Conservation (phyloP, 306 rosid species). For the Arachis hypogaea region DNA sequence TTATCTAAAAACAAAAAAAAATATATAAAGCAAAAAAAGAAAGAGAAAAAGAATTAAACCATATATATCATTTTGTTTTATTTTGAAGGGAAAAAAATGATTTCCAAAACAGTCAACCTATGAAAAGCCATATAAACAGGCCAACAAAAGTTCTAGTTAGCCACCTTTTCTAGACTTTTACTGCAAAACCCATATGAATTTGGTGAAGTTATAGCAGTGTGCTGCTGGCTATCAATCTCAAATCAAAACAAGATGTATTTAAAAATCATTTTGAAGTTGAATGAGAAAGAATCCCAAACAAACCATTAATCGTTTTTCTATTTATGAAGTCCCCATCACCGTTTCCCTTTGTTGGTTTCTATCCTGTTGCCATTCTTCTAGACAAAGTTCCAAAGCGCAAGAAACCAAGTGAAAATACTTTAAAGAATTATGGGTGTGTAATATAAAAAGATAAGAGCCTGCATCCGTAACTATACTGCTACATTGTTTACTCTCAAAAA, state of each 20-base stretch:
- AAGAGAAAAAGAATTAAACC: too few species aligned
- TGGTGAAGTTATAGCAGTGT: slow-evolving; percentile 33
- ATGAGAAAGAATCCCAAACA: slow-evolving; percentile 21
- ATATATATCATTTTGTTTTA: too few species aligned
- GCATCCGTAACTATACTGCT: slow-evolving; percentile 48
- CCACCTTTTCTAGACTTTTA: slow-evolving; percentile 26
- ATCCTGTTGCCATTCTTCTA: slow-evolving; percentile 42
- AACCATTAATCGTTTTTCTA: slow-evolving; percentile 5
- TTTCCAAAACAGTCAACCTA: slow-evolving; percentile 14
- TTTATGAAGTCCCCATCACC: slow-evolving; percentile 43
- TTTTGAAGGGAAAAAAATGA: not conserved
- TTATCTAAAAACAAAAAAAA: too few species aligned
- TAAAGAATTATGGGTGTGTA: slow-evolving; percentile 33
- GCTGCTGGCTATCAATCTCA: slow-evolving; percentile 23
- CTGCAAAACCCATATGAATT: slow-evolving; percentile 26
- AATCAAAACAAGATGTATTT: slow-evolving; percentile 26
- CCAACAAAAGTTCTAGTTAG: slow-evolving; percentile 21
- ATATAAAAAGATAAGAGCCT: slow-evolving; percentile 53
- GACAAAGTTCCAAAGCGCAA: slow-evolving; percentile 50
- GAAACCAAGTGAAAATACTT: slow-evolving; percentile 37
- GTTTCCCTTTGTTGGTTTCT: slow-evolving; percentile 47
- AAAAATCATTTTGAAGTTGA: slow-evolving; percentile 14
- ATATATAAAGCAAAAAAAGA: too few species aligned
- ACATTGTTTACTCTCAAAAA: slow-evolving; percentile 34
- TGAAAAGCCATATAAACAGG: slow-evolving; percentile 16